Percentiles rank a stretch among this genome's conserved stretches.
These are phyloP conservation scores for Mortierella sp. DNA, from an alignment of 371 early-diverging fungal species.

Conservation along the genomic window DNA sequence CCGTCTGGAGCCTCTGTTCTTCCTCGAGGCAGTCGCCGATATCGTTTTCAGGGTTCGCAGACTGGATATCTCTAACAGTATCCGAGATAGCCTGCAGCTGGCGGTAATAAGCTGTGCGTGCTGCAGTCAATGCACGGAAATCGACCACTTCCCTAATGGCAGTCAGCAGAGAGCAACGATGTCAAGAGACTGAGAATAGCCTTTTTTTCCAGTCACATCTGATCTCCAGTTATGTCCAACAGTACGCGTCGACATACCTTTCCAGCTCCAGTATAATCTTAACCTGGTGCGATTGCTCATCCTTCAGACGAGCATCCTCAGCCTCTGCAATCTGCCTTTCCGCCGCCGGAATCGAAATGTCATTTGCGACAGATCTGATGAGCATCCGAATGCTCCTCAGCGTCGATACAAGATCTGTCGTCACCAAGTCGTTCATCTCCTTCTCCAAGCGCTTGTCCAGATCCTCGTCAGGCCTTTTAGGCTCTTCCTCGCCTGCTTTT, in stretches of 20 bases:
- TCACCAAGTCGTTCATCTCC: slow-evolving; percentile 30
- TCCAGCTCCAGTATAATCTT: slow-evolving; percentile 29
- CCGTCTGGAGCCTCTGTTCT: slow-evolving; percentile 36
- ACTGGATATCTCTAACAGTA: slow-evolving; percentile 48
- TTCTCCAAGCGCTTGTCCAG: slow-evolving; percentile 33
- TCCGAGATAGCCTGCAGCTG: slow-evolving; percentile 70
- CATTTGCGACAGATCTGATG: slow-evolving; percentile 25
- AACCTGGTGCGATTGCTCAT: slow-evolving; percentile 20
- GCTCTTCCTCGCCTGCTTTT: slow-evolving; percentile 9
- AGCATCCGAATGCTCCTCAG: slow-evolving; percentile 24
- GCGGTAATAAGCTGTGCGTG: slow-evolving; percentile 68
- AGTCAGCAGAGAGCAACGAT: no score
- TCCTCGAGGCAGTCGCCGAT: slow-evolving; percentile 35
- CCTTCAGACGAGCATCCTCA: slow-evolving; percentile 31
- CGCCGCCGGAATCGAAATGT: not conserved
- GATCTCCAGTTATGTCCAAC: no score
- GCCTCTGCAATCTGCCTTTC: slow-evolving; percentile 30
- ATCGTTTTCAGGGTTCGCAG: slow-evolving; percentile 40
- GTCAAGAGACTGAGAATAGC: no score
- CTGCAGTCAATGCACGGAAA: slow-evolving; percentile 34
- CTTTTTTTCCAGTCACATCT: no score
- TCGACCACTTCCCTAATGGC: slow-evolving; percentile 14
- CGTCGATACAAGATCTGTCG: slow-evolving; percentile 13
- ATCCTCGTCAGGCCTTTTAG: slow-evolving; percentile 6
- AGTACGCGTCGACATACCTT: slow-evolving; percentile 9